These are phyloP conservation scores for Pseudoturritis turrita DNA, from an alignment of 345 rosid genomes.

Conservation along the genomic window DNA sequence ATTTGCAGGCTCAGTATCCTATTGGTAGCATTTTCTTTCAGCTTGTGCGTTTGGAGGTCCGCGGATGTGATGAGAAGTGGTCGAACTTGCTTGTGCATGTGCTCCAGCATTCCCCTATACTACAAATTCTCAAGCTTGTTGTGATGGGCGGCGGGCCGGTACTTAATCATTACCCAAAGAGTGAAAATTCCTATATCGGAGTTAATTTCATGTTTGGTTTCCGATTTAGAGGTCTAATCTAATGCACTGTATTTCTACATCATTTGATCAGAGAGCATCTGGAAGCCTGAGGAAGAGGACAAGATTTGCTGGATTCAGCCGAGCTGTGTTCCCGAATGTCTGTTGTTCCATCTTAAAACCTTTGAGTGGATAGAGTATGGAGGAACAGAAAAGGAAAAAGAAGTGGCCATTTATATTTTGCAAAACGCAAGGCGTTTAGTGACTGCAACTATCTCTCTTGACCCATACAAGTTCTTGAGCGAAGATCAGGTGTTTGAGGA, in stretches of 20 bases:
- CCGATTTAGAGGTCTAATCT: not conserved
- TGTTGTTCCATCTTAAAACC: constrained; percentile 2
- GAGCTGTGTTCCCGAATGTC: not conserved
- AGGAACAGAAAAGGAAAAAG: not conserved
- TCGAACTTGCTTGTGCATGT: not conserved
- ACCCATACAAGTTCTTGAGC: not conserved
- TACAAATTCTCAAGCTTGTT: not conserved
- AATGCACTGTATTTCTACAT: not conserved
- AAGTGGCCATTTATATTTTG: constrained; percentile 2
- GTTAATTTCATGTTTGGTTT: not conserved
- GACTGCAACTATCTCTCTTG: not conserved
- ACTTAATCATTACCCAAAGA: not conserved
- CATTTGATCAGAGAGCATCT: not conserved
- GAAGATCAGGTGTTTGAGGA: not conserved
- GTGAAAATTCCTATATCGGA: too few species aligned
- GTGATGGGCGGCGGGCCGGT: not conserved
- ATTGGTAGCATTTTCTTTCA: not conserved
- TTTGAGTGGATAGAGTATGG: not conserved
- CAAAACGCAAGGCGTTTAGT: not conserved
- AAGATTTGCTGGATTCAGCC: not conserved
- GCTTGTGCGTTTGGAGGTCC: constrained; percentile 1
- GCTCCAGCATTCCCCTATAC: constrained; percentile 6
- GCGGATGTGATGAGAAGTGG: not conserved
- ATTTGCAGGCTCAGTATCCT: not conserved
- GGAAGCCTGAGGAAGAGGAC: not conserved